A percentile compares a stretch with the other conserved stretches of the same genome.
These are phyloP conservation scores for Boletus rubescentipes DNA, from an alignment of 768 basidiomycete genomes.

Conservation along the genomic window DNA sequence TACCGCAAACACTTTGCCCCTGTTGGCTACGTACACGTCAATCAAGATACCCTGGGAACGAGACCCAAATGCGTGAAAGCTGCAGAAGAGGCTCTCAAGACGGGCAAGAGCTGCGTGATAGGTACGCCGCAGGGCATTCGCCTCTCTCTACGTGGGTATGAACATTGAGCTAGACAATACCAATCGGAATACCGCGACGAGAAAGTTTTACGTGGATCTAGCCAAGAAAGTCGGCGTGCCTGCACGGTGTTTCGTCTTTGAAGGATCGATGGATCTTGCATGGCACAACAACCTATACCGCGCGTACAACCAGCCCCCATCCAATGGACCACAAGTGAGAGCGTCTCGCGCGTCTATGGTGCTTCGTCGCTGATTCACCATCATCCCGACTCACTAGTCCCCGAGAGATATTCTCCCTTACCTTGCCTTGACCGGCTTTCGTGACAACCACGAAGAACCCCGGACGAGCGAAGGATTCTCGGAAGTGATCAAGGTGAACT, in stretches of 20 bases:
- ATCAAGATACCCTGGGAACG: conserved; percentile 81
- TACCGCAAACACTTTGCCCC: conserved; percentile 67
- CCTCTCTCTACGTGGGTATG: not conserved
- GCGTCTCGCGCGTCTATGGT: not conserved
- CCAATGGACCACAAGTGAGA: conserved; percentile 20
- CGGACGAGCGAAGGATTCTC: conserved; percentile 66
- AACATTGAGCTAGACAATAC: conserved; percentile 70
- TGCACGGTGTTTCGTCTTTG: conserved; percentile 72
- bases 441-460: conserved; percentile 67
- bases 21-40: conserved; percentile 75
- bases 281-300: conserved; percentile 95
- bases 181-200: conserved; percentile 71
- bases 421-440: conserved; percentile 56
- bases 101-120: conserved; percentile 70
- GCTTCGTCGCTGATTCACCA: not conserved
- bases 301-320: conserved; percentile 58
- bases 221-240: conserved; percentile 55
- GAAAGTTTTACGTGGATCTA: conserved; percentile 69
- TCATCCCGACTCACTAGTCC: conserved; percentile 31
- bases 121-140: conserved; percentile 44
- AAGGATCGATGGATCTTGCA: conserved; percentile 74
- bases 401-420: conserved; percentile 58
- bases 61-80: conserved; percentile 72
- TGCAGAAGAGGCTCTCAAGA: conserved; percentile 52
- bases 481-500: conserved; percentile 76